Percentiles rank a stretch among this genome's conserved stretches.
Evolutionary conservation across 805 yeast genomes (phyloP).

Genomic region (Peterozyma toletana): DNA sequence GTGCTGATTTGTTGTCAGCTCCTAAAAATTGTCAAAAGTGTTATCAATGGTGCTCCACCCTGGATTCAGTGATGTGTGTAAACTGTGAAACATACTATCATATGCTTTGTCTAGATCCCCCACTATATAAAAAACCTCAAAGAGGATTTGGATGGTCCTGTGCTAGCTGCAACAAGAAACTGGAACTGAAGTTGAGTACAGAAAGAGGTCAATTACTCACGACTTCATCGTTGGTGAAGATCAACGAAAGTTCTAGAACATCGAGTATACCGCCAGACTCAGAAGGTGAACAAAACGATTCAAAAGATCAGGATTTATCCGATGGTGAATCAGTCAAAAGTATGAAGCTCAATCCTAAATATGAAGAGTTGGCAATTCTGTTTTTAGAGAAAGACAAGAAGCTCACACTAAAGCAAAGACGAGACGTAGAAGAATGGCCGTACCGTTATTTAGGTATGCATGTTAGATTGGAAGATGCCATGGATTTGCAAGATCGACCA

Average conservation of each 20-base stretch:
- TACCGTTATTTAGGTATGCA: constrained; percentile 75
- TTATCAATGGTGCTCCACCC: constrained; percentile 74
- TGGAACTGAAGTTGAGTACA: constrained; percentile 34
- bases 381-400: constrained; percentile 40
- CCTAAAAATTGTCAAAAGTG: constrained; percentile 72
- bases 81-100: constrained; percentile 68
- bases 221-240: constrained; percentile 9
- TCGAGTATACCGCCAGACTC: constrained; percentile 4
- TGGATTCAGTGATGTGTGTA: constrained; percentile 75
- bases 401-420: constrained; percentile 34
- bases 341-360: constrained; percentile 31
- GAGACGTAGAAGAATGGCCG: constrained; percentile 71
- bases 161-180: constrained; percentile 62
- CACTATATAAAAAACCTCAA: constrained; percentile 69
- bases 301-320: constrained; percentile 8
- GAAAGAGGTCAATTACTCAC: constrained; percentile 27
- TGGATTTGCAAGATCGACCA: constrained; percentile 71
- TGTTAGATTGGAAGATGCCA: constrained; percentile 65
- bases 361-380: constrained; percentile 49
- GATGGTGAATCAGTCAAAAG: constrained; percentile 1
- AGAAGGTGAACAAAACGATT: constrained; percentile 1
- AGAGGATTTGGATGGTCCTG: constrained; percentile 91
- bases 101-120: constrained; percentile 82
- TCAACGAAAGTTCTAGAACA: constrained; percentile 4
- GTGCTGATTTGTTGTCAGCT: constrained; percentile 52